Evolutionary conservation across 2,329 filamentous ascomycete genomes (phyloP).

Genomic region (Arthrobotrys iridis): DNA sequence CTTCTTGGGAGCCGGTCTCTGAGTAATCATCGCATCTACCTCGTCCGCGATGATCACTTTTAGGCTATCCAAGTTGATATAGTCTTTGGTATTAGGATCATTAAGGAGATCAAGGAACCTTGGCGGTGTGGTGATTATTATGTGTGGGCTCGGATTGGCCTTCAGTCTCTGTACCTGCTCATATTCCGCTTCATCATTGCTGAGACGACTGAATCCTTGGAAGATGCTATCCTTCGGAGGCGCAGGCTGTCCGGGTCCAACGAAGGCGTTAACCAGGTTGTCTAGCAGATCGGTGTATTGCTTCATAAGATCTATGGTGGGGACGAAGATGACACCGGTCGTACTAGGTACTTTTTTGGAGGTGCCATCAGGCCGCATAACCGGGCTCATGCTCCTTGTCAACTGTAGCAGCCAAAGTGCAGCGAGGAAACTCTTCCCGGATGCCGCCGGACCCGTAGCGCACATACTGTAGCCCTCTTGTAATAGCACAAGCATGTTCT

Average conservation of each 20-base stretch:
- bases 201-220: constrained; percentile 52
- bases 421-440: constrained; percentile 57
- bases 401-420: constrained; percentile 55
- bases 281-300: constrained; percentile 25
- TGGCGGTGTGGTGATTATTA: constrained; percentile 57
- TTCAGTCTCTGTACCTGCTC: constrained; percentile 52
- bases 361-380: constrained; percentile 11
- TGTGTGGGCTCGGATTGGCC: constrained; percentile 56
- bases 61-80: constrained; percentile 55
- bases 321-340: constrained; percentile 56
- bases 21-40: constrained; percentile 54
- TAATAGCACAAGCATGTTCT: constrained; percentile 54
- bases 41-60: constrained; percentile 57
- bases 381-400: constrained; percentile 37
- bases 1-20: constrained; percentile 23
- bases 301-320: constrained; percentile 55
- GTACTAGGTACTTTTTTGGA: constrained; percentile 50
- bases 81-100: constrained; percentile 38
- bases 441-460: constrained; percentile 54
- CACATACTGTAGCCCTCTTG: constrained; percentile 56
- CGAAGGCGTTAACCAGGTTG: constrained; percentile 23
- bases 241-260: constrained; percentile 8
- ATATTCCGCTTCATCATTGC: constrained; percentile 16
- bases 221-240: constrained; percentile 44
- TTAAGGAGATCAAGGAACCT: constrained; percentile 57